These are phyloP conservation scores for Aspergillus sp. DNA, from an alignment of 2,329 filamentous ascomycete species.

Conservation along the genomic window DNA sequence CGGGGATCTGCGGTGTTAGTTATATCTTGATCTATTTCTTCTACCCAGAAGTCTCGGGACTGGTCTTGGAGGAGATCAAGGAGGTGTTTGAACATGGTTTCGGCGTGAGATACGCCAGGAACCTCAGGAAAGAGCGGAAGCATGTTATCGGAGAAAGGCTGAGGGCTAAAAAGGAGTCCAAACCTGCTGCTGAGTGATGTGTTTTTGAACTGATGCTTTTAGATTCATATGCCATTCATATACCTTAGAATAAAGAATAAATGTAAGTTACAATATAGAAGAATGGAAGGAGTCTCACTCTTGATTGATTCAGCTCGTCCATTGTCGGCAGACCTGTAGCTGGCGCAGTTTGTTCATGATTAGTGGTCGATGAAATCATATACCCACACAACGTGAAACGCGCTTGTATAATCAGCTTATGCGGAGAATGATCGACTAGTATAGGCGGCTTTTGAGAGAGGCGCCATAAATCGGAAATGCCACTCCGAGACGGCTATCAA, in stretches of 20 bases:
- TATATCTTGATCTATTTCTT: slow-evolving; percentile 37
- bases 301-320: background rate
- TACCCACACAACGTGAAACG: background rate
- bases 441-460: background rate
- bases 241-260: too few species aligned
- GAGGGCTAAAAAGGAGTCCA: slow-evolving; percentile 2
- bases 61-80: slow-evolving; percentile 32
- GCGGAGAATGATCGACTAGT: background rate
- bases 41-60: slow-evolving; percentile 26
- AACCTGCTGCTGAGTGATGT: background rate
- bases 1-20: slow-evolving; percentile 50
- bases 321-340: background rate
- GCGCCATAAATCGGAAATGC: background rate
- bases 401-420: background rate
- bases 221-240: background rate
- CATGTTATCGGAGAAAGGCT: slow-evolving; percentile 27
- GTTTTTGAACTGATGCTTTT: background rate
- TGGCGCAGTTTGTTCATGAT: background rate
- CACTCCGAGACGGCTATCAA: background rate
- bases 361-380: background rate
- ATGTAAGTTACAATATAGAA: background rate
- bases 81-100: slow-evolving; percentile 54
- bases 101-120: slow-evolving; percentile 44
- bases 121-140: slow-evolving; percentile 40
- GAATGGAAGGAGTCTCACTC: background rate